phyloP scores from a whole-genome alignment of 352 stramenopile genomes.

The Saprolegnia diclina region DNA sequence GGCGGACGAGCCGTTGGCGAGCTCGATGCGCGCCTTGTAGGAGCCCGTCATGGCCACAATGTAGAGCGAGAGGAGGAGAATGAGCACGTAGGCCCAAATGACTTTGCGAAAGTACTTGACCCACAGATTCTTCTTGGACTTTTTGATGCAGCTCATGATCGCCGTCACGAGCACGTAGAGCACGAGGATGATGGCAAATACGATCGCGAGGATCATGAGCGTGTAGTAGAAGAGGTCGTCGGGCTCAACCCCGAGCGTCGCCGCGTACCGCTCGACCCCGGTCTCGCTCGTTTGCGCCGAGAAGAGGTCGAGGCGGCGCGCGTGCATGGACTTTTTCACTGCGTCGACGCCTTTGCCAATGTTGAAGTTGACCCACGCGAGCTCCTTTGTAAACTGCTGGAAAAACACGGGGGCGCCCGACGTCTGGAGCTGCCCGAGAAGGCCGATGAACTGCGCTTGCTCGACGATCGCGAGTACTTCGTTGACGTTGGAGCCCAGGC shows the following conservation, averaged over 20 bases:
- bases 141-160: constrained; percentile 36
- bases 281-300: constrained; percentile 41
- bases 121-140: constrained; percentile 58
- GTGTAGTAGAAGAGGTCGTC: constrained; percentile 80
- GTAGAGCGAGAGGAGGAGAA: constrained; percentile 76
- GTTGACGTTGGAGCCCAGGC: constrained; percentile 66
- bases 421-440: constrained; percentile 77
- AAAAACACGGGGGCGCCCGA: constrained; percentile 69
- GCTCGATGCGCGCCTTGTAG: constrained; percentile 56
- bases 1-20: constrained; percentile 35
- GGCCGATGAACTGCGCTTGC: constrained; percentile 76
- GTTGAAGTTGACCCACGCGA: constrained; percentile 86
- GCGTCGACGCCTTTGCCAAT: constrained; percentile 38
- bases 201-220: constrained; percentile 49
- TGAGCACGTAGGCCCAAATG: constrained; percentile 61
- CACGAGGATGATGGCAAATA: constrained; percentile 52
- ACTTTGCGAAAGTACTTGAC: constrained; percentile 79
- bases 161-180: constrained; percentile 54
- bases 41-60: constrained; percentile 81
- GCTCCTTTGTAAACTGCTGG: constrained; percentile 70
- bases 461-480: constrained; percentile 84
- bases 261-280: constrained; percentile 61
- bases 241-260: constrained; percentile 52
- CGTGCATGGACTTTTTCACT: constrained; percentile 30
- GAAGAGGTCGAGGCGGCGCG: constrained; percentile 30